Evolutionary conservation across 1,284 basidiomycete genomes (phyloP).

Genomic region (Heterobasidion parviporum): DNA sequence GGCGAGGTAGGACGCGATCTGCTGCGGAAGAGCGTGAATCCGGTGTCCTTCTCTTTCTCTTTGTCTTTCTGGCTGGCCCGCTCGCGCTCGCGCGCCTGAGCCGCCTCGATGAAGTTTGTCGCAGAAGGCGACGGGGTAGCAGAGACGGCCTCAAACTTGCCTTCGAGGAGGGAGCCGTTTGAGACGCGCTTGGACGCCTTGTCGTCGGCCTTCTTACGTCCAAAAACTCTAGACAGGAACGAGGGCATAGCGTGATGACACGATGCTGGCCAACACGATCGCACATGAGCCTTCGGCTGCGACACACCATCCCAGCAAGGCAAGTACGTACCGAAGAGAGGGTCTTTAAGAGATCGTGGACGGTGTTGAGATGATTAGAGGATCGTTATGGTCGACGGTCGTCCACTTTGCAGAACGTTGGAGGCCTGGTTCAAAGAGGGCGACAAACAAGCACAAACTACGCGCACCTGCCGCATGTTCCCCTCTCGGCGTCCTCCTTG

Average conservation of each 20-base stretch:
- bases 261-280: neutral
- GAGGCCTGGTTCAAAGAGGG: neutral
- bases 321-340: neutral
- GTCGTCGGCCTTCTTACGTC: slow-evolving; percentile 59
- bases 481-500: no score
- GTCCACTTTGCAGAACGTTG: neutral
- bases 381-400: neutral
- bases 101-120: slow-evolving; percentile 22
- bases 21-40: slow-evolving; percentile 40
- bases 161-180: slow-evolving; percentile 48
- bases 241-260: slow-evolving; percentile 45
- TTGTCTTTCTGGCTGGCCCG: slow-evolving; percentile 17
- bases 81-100: slow-evolving; percentile 9
- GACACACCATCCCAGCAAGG: neutral
- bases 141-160: slow-evolving; percentile 64
- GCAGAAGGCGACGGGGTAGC: slow-evolving; percentile 45
- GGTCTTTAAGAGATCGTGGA: neutral
- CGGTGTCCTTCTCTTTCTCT: slow-evolving; percentile 28
- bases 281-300: neutral
- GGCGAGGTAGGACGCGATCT: slow-evolving; percentile 32
- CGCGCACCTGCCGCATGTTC: neutral
- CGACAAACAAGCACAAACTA: neutral
- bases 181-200: slow-evolving; percentile 31
- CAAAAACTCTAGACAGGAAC: slow-evolving; percentile 69
- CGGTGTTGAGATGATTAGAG: neutral